Evolutionary conservation across 805 yeast genomes (phyloP).

Genomic region (Pichia heedii): DNA sequence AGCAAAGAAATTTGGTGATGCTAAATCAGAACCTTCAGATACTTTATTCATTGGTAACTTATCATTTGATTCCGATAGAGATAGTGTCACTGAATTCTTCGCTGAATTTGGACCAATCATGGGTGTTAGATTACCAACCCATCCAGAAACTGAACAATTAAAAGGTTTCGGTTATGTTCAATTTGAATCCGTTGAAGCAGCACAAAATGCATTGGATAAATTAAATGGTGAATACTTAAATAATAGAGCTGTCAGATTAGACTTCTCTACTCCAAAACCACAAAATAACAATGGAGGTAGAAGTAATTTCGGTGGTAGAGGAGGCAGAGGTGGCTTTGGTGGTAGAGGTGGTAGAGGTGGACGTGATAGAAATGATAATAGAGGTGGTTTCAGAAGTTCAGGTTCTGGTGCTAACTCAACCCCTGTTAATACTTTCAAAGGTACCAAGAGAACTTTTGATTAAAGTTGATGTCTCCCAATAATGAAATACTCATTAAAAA

Average conservation of each 20-base stretch:
- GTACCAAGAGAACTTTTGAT: slow-evolving; percentile 77
- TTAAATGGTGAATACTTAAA: slow-evolving; percentile 82
- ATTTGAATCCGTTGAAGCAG: slow-evolving; percentile 78
- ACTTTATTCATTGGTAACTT: slow-evolving; percentile 94
- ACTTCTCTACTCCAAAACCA: slow-evolving; percentile 76
- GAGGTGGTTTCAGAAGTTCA: slow-evolving; percentile 23
- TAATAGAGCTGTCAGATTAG: slow-evolving; percentile 92
- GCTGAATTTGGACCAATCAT: slow-evolving; percentile 73
- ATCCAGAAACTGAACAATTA: slow-evolving; percentile 97
- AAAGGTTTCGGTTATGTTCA: slow-evolving; percentile 99
- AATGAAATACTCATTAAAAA: too few species aligned
- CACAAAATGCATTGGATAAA: slow-evolving; percentile 78
- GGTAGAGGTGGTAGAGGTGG: slow-evolving; percentile 36
- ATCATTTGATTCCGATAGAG: slow-evolving; percentile 84
- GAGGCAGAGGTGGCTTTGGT: slow-evolving; percentile 20
- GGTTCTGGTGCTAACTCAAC: slow-evolving; percentile 59
- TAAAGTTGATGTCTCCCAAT: too few species aligned
- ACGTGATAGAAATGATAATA: slow-evolving; percentile 22
- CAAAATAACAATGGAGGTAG: slow-evolving; percentile 26
- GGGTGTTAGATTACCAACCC: slow-evolving; percentile 93
- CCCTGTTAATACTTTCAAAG: slow-evolving; percentile 62
- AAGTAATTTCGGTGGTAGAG: slow-evolving; percentile 13
- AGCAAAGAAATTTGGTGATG: slow-evolving; percentile 85
- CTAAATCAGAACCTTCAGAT: slow-evolving; percentile 86
- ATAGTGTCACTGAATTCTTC: slow-evolving; percentile 62